These are phyloP conservation scores for Penicillium desertorum DNA, from an alignment of 495 filamentous ascomycete genomes.

Conservation along the genomic window DNA sequence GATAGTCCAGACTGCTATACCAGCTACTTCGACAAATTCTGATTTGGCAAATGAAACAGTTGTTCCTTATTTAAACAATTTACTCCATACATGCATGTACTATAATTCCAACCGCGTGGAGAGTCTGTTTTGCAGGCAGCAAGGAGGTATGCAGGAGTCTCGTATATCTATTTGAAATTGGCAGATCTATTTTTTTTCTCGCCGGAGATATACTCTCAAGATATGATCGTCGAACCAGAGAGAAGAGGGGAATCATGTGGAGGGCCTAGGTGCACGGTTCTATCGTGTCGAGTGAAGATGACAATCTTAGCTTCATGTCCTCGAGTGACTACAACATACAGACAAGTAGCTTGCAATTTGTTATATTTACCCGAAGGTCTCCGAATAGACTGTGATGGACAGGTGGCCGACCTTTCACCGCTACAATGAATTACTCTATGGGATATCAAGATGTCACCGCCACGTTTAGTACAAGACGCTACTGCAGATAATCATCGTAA, in stretches of 20 bases:
- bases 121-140: conserved; percentile 13
- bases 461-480: conserved; percentile 27
- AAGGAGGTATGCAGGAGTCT: conserved; percentile 10
- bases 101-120: conserved; percentile 9
- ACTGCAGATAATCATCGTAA: conserved; percentile 25
- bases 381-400: neutral
- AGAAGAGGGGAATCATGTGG: conserved; percentile 2
- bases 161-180: conserved; percentile 13
- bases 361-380: neutral
- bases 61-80: neutral
- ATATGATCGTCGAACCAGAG: conserved; percentile 15
- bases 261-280: neutral
- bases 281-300: neutral
- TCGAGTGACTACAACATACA: neutral
- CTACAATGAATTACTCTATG: conserved; percentile 18
- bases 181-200: neutral
- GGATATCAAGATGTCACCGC: conserved; percentile 32
- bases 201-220: neutral
- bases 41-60: too few relatives aligned
- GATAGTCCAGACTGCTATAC: neutral
- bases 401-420: conserved; percentile 22
- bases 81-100: neutral
- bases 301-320: conserved; percentile 1
- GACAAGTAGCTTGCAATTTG: neutral
- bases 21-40: too few relatives aligned